phyloP scores from a whole-genome alignment of 2,329 filamentous ascomycete species.

The Exophiala sp. region DNA sequence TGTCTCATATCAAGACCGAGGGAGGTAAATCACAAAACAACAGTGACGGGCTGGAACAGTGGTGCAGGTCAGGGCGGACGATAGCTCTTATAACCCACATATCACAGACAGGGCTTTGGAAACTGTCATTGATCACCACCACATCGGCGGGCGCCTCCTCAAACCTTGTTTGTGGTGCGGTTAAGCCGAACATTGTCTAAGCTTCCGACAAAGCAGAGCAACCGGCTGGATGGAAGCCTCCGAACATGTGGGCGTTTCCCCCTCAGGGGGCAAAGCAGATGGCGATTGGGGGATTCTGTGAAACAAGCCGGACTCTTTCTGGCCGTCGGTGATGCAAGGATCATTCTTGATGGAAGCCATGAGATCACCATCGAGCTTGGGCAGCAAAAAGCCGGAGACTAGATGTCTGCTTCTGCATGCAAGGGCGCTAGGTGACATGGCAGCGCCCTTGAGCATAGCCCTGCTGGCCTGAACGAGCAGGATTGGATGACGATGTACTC shows the following conservation, averaged over 20 bases:
- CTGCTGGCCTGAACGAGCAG: neutral
- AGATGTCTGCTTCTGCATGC: neutral
- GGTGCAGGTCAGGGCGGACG: neutral
- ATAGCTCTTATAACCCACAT: neutral
- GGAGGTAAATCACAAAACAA: too few species aligned
- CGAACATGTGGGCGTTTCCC: neutral
- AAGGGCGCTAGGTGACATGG: neutral
- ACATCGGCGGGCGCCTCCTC: neutral
- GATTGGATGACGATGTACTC: neutral
- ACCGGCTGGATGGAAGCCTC: neutral
- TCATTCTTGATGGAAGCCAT: neutral
- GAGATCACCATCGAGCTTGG: slow-evolving; percentile 3
- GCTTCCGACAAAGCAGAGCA: neutral
- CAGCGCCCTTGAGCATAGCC: neutral
- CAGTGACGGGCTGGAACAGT: neutral
- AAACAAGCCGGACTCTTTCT: neutral
- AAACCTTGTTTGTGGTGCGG: neutral
- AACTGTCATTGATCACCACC: neutral
- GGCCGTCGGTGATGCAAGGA: slow-evolving; percentile 2
- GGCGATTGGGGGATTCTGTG: too few species aligned
- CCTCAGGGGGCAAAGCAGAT: neutral
- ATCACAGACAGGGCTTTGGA: neutral
- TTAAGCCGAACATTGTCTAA: neutral
- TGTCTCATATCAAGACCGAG: too few species aligned
- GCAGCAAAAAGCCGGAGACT: neutral